These are phyloP conservation scores for Bryoerythrophyllum caledonicum DNA, from an alignment of 225 moss, liverwort and hornwort genomes.

Conservation along the genomic window DNA sequence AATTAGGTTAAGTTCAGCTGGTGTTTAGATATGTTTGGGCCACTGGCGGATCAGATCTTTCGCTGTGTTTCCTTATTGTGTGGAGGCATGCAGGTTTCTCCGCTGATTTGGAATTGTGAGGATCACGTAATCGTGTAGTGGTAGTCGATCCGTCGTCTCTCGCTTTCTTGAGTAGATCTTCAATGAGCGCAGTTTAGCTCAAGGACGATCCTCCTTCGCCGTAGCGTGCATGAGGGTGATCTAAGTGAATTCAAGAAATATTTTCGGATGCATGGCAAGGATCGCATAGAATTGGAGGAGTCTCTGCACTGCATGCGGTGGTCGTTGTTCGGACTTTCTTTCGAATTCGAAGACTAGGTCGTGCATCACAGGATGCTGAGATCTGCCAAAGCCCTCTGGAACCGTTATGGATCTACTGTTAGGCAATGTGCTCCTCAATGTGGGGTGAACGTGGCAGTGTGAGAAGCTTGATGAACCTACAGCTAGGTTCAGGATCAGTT, in stretches of 20 bases:
- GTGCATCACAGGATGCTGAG: neutral
- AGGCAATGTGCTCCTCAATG: constrained; percentile 4
- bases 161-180: neutral
- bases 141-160: neutral
- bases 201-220: neutral
- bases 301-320: constrained; percentile 1
- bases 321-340: neutral
- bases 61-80: neutral
- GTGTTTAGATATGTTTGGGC: neutral
- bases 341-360: neutral
- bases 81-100: neutral
- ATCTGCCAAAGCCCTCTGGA: neutral
- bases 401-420: neutral
- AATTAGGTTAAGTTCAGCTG: constrained; percentile 35
- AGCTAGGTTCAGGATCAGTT: constrained; percentile 1
- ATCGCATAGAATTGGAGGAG: neutral
- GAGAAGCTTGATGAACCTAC: neutral
- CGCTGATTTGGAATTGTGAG: constrained; percentile 7
- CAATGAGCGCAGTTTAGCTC: neutral
- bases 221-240: neutral
- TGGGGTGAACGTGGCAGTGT: constrained; percentile 11
- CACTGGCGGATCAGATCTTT: neutral
- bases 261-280: neutral
- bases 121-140: neutral
- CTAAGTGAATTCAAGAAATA: neutral